Conservation (phyloP, 768 basidiomycete genomes). For the Ramaria sp. region DNA sequence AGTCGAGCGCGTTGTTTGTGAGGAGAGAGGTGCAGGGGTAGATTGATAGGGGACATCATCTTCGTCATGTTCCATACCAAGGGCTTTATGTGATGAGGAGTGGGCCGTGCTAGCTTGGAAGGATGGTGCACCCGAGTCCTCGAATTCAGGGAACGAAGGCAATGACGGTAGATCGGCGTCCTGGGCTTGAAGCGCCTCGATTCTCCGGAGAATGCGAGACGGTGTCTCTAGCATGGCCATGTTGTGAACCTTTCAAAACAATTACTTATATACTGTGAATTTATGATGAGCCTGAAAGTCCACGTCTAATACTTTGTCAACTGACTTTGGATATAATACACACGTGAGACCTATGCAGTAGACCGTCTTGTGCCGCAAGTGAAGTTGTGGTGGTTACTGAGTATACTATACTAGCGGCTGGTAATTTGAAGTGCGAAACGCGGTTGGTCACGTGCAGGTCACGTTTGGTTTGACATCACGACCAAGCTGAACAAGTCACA, state of each 20-base stretch:
- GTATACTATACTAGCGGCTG: no score
- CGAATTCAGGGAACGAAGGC: conserved; percentile 64
- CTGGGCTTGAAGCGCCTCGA: conserved; percentile 51
- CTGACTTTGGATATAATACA: background rate
- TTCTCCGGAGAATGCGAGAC: conserved; percentile 75
- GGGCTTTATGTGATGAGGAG: background rate
- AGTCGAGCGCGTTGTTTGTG: conserved; percentile 38
- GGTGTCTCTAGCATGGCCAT: conserved; percentile 49
- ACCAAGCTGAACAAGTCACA: no score
- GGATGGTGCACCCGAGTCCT: conserved; percentile 27
- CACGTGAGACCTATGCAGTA: background rate
- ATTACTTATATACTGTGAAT: no score
- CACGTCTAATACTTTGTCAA: no score
- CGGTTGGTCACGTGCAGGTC: background rate
- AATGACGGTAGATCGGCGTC: conserved; percentile 72
- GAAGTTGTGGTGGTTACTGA: no score
- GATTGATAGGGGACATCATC: conserved; percentile 51
- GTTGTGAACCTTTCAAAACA: background rate
- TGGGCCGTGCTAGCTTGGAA: conserved; percentile 1
- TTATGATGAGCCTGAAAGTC: no score
- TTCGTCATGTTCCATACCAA: conserved; percentile 30
- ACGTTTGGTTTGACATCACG: background rate
- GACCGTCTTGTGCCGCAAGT: background rate
- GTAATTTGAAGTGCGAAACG: background rate
- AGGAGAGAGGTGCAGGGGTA: conserved; percentile 45